Evolutionary conservation across 2,329 filamentous ascomycete species (phyloP).

Genomic region (Salinomyces thailandicus): DNA sequence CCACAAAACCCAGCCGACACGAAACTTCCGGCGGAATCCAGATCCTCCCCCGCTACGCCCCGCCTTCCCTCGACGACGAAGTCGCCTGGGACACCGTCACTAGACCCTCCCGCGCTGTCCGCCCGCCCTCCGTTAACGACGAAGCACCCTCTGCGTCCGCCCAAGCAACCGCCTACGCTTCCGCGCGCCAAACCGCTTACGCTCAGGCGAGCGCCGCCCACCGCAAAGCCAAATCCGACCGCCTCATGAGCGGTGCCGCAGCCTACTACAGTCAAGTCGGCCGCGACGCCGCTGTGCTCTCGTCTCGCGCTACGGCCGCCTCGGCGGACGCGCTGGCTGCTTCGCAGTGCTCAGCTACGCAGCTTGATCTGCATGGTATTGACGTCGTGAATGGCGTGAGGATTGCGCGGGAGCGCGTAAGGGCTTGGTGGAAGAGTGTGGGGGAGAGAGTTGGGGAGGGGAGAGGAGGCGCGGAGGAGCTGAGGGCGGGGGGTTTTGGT

Average conservation of each 20-base stretch:
- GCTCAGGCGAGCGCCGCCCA: constrained; percentile 48
- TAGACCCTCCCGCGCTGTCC: neutral
- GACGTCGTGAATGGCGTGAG: constrained; percentile 69
- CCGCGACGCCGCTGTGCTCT: constrained; percentile 50
- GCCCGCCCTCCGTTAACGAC: constrained; percentile 10
- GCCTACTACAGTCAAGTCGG: constrained; percentile 64
- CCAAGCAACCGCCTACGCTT: constrained; percentile 27
- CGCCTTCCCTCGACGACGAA: constrained; percentile 28
- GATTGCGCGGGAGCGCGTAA: constrained; percentile 59
- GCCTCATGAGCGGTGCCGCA: constrained; percentile 63
- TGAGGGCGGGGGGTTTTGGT: constrained; percentile 47
- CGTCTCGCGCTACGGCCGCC: constrained; percentile 49
- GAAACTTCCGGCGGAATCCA: constrained; percentile 33
- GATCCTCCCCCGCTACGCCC: constrained; percentile 39
- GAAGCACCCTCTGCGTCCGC: constrained; percentile 6
- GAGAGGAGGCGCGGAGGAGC: constrained; percentile 34
- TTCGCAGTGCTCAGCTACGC: constrained; percentile 46
- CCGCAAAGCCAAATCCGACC: constrained; percentile 56
- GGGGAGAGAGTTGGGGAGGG: constrained; percentile 52
- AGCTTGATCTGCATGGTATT: constrained; percentile 75
- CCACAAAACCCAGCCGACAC: constrained; percentile 26
- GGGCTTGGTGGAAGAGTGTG: constrained; percentile 64
- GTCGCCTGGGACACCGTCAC: constrained; percentile 5
- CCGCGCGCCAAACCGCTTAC: constrained; percentile 43
- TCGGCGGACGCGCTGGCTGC: constrained; percentile 63